Evolutionary conservation across 2,329 filamentous ascomycete genomes (phyloP).

Genomic region (Fusarium tanahbumbuense): DNA sequence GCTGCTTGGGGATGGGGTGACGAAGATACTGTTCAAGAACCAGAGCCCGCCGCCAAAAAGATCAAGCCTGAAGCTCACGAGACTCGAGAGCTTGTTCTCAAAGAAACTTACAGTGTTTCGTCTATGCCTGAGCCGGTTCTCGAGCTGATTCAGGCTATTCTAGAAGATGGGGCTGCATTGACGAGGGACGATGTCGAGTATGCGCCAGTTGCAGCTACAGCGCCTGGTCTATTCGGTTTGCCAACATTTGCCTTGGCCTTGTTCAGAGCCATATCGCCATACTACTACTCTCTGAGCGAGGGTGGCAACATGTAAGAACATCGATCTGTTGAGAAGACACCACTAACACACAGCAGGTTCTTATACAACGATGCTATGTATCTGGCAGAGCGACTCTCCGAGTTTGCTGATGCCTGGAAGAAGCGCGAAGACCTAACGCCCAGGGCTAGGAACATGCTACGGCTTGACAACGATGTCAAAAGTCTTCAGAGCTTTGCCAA

Average conservation of each 20-base stretch:
- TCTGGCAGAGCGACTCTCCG: conserved; percentile 66
- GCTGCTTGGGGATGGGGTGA: conserved; percentile 92
- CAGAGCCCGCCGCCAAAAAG: conserved; percentile 29
- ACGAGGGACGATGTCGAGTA: conserved; percentile 63
- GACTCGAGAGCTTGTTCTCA: conserved; percentile 77
- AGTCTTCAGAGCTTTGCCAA: conserved; percentile 70
- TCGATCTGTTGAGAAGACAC: not conserved
- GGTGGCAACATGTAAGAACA: conserved; percentile 72
- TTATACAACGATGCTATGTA: conserved; percentile 76
- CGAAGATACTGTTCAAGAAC: conserved; percentile 61
- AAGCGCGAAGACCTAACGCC: conserved; percentile 62
- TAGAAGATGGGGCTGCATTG: conserved; percentile 71
- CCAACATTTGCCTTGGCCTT: conserved; percentile 81
- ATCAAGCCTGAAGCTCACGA: conserved; percentile 44
- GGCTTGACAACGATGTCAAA: conserved; percentile 69
- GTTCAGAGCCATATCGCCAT: conserved; percentile 80
- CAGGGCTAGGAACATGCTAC: conserved; percentile 65
- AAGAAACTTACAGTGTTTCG: conserved; percentile 89
- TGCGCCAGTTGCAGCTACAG: conserved; percentile 73
- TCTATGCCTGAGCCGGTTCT: conserved; percentile 85
- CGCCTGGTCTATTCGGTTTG: conserved; percentile 75
- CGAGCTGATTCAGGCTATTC: conserved; percentile 69
- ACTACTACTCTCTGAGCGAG: conserved; percentile 74
- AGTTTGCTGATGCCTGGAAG: conserved; percentile 64
- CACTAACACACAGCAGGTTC: conserved; percentile 57